Evolutionary conservation across 176 grass and related monocot genomes (phyloP).

Genomic region (Neostapfia colusana): DNA sequence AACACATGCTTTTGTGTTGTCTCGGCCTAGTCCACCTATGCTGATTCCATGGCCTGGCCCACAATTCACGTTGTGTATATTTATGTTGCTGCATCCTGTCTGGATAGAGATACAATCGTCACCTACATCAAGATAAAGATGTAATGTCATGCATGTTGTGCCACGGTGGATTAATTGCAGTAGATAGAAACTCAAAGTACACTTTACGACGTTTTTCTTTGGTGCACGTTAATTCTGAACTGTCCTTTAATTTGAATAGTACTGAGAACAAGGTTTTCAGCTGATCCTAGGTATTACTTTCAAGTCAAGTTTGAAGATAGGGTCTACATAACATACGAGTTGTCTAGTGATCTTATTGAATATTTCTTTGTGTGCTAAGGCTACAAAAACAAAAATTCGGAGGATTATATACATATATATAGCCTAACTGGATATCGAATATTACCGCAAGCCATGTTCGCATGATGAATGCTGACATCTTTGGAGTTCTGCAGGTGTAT

Average conservation of each 20-base stretch:
- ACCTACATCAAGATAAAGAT: slow-evolving; percentile 51
- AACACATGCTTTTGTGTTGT: slow-evolving; percentile 98
- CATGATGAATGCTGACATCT: slow-evolving; percentile 94
- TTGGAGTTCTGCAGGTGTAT: slow-evolving; percentile 99
- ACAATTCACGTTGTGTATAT: slow-evolving; percentile 94
- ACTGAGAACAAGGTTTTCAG: slow-evolving; percentile 31
- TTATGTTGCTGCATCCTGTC: slow-evolving; percentile 90
- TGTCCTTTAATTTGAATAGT: slow-evolving; percentile 24
- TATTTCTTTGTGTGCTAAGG: background rate
- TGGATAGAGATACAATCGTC: slow-evolving; percentile 97
- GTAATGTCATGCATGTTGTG: slow-evolving; percentile 10
- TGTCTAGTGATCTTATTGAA: slow-evolving; percentile 17
- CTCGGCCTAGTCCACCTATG: slow-evolving; percentile 91
- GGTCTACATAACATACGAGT: background rate
- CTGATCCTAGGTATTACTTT: slow-evolving; percentile 23
- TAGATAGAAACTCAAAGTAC: background rate
- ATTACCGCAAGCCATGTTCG: slow-evolving; percentile 78
- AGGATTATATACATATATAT: slow-evolving; percentile 28
- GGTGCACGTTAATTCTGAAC: slow-evolving; percentile 25
- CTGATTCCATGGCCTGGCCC: slow-evolving; percentile 98
- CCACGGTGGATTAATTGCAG: slow-evolving; percentile 23
- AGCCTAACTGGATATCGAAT: slow-evolving; percentile 27
- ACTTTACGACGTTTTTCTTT: background rate
- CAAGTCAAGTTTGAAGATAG: background rate
- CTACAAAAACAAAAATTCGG: slow-evolving; percentile 5